These are phyloP conservation scores for Grigorovia jiainica DNA, from an alignment of 805 yeast genomes.

Conservation along the genomic window DNA sequence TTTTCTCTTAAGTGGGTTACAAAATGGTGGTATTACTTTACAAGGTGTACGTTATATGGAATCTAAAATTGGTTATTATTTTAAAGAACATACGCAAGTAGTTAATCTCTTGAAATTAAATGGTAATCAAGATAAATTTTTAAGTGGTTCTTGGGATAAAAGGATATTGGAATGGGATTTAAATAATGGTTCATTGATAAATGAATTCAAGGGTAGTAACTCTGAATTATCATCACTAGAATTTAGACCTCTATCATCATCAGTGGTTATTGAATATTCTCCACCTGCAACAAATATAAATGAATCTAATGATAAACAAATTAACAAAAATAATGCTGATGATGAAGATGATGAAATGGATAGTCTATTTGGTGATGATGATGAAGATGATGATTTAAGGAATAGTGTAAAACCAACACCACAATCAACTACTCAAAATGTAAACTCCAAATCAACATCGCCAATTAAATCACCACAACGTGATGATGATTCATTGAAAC, in stretches of 20 bases:
- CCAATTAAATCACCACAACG: background rate
- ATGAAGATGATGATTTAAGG: constrained; percentile 28
- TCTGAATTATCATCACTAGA: constrained; percentile 77
- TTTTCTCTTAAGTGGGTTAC: constrained; percentile 78
- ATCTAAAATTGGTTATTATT: constrained; percentile 71
- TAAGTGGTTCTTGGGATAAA: constrained; percentile 91
- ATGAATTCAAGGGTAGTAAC: constrained; percentile 44
- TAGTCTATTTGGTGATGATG: constrained; percentile 52
- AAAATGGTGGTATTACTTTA: constrained; percentile 76
- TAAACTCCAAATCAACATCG: background rate
- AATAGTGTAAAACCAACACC: constrained; percentile 6
- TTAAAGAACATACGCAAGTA: constrained; percentile 55
- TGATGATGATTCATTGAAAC: background rate
- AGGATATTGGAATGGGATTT: constrained; percentile 77
- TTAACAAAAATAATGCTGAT: constrained; percentile 3
- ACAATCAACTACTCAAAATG: constrained; percentile 1
- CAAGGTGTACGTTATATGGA: constrained; percentile 78
- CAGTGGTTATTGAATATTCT: constrained; percentile 31
- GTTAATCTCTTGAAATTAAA: constrained; percentile 65
- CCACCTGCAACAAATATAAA: background rate
- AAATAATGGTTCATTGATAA: constrained; percentile 32
- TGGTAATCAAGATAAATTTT: constrained; percentile 47
- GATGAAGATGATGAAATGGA: constrained; percentile 40
- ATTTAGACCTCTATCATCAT: constrained; percentile 50
- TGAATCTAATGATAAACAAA: constrained; percentile 27